Percentiles rank a stretch among this genome's conserved stretches.
Conservation (phyloP, 1,284 basidiomycete genomes). For the Moesziomyces parantarcticus region DNA sequence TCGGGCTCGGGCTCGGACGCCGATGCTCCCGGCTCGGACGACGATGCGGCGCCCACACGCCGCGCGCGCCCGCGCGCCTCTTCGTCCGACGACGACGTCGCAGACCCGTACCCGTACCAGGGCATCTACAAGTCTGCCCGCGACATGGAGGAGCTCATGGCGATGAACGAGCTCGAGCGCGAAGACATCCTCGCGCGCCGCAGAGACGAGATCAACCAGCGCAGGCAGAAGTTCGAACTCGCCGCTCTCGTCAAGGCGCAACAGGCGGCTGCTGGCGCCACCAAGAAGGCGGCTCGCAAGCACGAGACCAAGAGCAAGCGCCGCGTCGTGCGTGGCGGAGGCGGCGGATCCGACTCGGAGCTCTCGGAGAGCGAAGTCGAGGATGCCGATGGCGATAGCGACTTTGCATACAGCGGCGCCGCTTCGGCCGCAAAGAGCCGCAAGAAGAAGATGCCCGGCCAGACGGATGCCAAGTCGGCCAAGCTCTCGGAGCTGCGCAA, state of each 20-base stretch:
- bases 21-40: slow-evolving; percentile 21
- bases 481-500: slow-evolving; percentile 56
- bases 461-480: slow-evolving; percentile 51
- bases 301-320: slow-evolving; percentile 20
- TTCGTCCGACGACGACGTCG: slow-evolving; percentile 9
- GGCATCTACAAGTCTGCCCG: slow-evolving; percentile 86
- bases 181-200: slow-evolving; percentile 84
- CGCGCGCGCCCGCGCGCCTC: not conserved
- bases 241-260: slow-evolving; percentile 79
- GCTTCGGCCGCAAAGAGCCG: slow-evolving; percentile 81
- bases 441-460: slow-evolving; percentile 76
- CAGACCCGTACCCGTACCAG: slow-evolving; percentile 79
- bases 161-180: slow-evolving; percentile 85
- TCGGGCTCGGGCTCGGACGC: slow-evolving; percentile 39
- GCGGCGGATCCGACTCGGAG: slow-evolving; percentile 51
- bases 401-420: slow-evolving; percentile 70
- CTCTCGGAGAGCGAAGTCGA: slow-evolving; percentile 68
- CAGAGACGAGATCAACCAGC: slow-evolving; percentile 81
- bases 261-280: slow-evolving; percentile 69
- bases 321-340: slow-evolving; percentile 6
- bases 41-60: slow-evolving; percentile 3
- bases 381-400: slow-evolving; percentile 72
- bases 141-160: slow-evolving; percentile 81
- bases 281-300: slow-evolving; percentile 27
- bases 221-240: slow-evolving; percentile 79